phyloP scores from a whole-genome alignment of 106 monocot genomes.

The Dendrobium catenatum region DNA sequence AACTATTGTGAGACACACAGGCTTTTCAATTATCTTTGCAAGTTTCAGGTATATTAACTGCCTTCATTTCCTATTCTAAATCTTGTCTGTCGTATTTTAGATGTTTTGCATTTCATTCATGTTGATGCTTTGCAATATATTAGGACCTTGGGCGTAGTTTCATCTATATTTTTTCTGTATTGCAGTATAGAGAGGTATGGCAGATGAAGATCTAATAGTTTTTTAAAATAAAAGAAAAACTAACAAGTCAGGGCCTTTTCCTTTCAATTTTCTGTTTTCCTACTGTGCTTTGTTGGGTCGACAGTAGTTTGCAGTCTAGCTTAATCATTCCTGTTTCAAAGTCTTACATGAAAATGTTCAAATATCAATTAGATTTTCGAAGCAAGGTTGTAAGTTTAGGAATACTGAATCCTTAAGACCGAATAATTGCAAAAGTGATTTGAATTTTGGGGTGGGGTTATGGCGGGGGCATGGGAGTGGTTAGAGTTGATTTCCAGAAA shows the following conservation, averaged over 20 bases:
- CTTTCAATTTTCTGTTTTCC: background rate
- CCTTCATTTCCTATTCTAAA: background rate
- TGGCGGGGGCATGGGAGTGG: too few relatives aligned
- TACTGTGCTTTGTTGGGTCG: background rate
- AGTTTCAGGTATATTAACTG: conserved; percentile 61
- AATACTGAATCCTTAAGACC: background rate
- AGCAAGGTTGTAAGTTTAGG: background rate
- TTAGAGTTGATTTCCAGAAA: too few relatives aligned
- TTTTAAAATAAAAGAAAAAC: background rate
- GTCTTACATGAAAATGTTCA: background rate
- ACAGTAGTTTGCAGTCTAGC: background rate
- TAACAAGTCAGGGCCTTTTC: background rate
- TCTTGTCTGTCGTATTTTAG: background rate
- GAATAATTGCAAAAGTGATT: background rate
- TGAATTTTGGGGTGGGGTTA: background rate
- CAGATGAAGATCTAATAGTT: background rate
- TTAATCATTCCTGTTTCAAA: background rate
- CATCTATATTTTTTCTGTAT: background rate
- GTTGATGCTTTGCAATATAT: background rate
- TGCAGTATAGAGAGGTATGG: background rate
- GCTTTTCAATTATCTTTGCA: conserved; percentile 86
- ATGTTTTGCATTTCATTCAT: background rate
- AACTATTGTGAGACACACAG: conserved; percentile 85
- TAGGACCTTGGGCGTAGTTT: background rate
- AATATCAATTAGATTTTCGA: background rate